Evolutionary conservation across 108 stramenopile genomes (phyloP).

Genomic region (Skeletonema grethae): DNA sequence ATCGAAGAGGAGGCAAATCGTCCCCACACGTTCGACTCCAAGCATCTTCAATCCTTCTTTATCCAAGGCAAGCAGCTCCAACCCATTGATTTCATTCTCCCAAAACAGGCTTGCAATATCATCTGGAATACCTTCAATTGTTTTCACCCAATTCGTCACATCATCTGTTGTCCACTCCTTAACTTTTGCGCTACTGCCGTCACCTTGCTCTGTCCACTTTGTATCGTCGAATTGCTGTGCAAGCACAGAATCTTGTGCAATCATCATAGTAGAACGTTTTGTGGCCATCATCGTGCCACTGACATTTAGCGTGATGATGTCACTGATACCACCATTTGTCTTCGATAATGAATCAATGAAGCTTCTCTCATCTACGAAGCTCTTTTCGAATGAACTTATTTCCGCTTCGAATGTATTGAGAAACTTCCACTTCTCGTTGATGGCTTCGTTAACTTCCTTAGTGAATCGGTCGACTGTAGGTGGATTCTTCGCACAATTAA

Average conservation of each 20-base stretch:
- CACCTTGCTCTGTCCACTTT: neutral
- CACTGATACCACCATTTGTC: neutral
- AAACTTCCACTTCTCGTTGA: neutral
- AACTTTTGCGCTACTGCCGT: neutral
- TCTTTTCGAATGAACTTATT: constrained; percentile 9
- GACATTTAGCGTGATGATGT: constrained; percentile 7
- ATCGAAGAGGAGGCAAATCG: constrained; percentile 12
- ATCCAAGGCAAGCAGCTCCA: constrained; percentile 19
- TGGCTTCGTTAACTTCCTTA: constrained; percentile 1
- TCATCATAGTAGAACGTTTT: neutral
- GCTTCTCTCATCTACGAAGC: constrained; percentile 8
- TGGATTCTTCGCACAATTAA: neutral
- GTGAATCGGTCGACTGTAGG: neutral
- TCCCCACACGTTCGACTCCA: constrained; percentile 17
- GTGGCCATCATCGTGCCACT: constrained; percentile 10
- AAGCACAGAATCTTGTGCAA: constrained; percentile 2
- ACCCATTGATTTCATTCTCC: constrained; percentile 14
- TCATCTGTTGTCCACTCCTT: constrained; percentile 24
- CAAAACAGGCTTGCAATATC: neutral
- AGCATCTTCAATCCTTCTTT: constrained; percentile 22
- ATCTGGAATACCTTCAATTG: constrained; percentile 7
- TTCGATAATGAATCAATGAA: constrained; percentile 1
- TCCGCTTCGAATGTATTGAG: constrained; percentile 3
- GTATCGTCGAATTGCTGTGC: constrained; percentile 22
- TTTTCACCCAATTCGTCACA: constrained; percentile 21